Percentiles rank a stretch among this genome's conserved stretches.
These are phyloP conservation scores for Conticribra guillardii DNA, from an alignment of 108 stramenopile genomes.

Conservation along the genomic window DNA sequence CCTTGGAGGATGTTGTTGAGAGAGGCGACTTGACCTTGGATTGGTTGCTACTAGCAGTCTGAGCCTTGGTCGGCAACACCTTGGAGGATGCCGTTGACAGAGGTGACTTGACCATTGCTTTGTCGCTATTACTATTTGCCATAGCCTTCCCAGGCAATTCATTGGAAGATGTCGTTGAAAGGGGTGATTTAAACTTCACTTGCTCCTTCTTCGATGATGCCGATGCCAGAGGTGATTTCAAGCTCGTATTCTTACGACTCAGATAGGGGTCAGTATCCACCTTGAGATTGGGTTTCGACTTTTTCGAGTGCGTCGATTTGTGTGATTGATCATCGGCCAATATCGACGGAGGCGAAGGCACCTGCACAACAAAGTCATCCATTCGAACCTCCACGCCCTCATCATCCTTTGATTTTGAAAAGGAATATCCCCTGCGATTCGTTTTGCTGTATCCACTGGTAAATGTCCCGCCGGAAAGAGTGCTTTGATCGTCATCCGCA, in stretches of 20 bases:
- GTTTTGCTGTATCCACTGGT: too few relatives aligned
- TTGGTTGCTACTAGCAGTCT: not conserved
- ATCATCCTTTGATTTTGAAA: conserved; percentile 2
- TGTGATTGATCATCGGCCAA: not conserved
- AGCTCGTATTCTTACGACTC: not conserved
- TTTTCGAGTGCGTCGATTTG: not conserved
- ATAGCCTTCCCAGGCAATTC: not conserved
- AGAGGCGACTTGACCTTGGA: not conserved
- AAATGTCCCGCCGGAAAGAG: conserved; percentile 10
- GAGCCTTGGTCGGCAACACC: not conserved
- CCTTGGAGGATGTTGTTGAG: not conserved
- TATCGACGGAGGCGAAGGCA: not conserved
- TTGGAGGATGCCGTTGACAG: not conserved
- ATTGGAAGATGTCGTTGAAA: not conserved
- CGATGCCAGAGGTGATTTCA: not conserved
- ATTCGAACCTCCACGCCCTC: conserved; percentile 14
- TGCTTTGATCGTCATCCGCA: conserved; percentile 6
- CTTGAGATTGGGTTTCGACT: not conserved
- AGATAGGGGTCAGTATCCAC: not conserved
- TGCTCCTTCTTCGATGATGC: too few relatives aligned
- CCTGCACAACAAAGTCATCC: conserved; percentile 4
- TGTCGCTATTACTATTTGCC: not conserved
- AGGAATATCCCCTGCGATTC: too few relatives aligned
- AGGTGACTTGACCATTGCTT: too few relatives aligned
- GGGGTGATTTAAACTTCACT: not conserved